Evolutionary conservation across 2,329 filamentous ascomycete genomes (phyloP).

Genomic region (Penicillium sp.): DNA sequence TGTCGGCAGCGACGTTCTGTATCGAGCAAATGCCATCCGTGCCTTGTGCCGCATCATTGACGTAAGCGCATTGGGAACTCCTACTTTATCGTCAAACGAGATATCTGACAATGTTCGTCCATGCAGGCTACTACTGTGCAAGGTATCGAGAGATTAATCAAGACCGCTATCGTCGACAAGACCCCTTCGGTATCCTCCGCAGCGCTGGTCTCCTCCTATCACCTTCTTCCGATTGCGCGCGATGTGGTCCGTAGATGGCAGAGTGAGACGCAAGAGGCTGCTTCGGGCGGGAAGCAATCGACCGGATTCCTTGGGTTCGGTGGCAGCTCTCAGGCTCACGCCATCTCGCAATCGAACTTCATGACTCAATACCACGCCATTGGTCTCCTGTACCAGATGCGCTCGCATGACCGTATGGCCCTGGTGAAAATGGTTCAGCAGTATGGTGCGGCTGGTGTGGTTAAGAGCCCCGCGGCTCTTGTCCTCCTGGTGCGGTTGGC

Average conservation of each 20-base stretch:
- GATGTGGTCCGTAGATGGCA: slow-evolving; percentile 97
- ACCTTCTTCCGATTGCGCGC: slow-evolving; percentile 87
- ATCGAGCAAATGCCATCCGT: slow-evolving; percentile 89
- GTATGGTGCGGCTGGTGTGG: slow-evolving; percentile 78
- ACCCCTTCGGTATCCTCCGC: slow-evolving; percentile 94
- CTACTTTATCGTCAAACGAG: too few relatives aligned
- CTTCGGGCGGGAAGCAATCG: slow-evolving; percentile 77
- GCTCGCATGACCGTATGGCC: slow-evolving; percentile 93
- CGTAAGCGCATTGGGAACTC: too few relatives aligned
- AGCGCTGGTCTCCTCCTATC: slow-evolving; percentile 91
- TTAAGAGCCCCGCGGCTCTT: slow-evolving; percentile 89
- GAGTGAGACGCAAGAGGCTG: slow-evolving; percentile 94
- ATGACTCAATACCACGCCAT: slow-evolving; percentile 99
- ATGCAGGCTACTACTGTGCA: slow-evolving; percentile 94
- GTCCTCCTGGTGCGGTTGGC: slow-evolving; percentile 88
- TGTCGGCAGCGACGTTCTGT: slow-evolving; percentile 85
- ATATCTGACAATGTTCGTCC: too few relatives aligned
- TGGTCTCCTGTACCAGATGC: slow-evolving; percentile 94
- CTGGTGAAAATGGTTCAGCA: slow-evolving; percentile 99
- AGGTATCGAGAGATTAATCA: slow-evolving; percentile 95
- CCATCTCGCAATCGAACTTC: slow-evolving; percentile 71
- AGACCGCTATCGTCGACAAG: slow-evolving; percentile 98
- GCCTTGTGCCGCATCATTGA: slow-evolving; percentile 95
- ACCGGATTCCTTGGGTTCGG: slow-evolving; percentile 87
- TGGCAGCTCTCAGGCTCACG: slow-evolving; percentile 60